These are phyloP conservation scores for Cystobasidium sp. DNA, from an alignment of 1,284 basidiomycete species.

Conservation along the genomic window DNA sequence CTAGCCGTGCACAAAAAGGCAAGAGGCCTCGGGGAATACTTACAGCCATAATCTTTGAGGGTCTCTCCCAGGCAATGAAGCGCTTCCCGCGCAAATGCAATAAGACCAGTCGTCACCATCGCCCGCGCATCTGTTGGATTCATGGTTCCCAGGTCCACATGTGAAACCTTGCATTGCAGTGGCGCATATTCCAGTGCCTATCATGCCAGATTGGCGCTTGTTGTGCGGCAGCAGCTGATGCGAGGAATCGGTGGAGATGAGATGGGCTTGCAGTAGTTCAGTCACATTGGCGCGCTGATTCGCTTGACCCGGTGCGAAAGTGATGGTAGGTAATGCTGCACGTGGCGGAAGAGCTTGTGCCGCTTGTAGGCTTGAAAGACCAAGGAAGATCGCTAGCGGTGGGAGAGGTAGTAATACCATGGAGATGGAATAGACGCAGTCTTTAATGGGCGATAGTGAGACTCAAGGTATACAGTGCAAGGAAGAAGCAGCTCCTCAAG, in stretches of 20 bases:
- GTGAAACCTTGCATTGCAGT: constrained; percentile 36
- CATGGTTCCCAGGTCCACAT: constrained; percentile 34
- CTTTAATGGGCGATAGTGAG: too few species aligned
- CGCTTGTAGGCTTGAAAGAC: not conserved
- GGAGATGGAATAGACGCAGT: too few species aligned
- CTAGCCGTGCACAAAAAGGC: not conserved
- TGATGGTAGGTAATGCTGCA: not conserved
- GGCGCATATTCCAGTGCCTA: constrained; percentile 37
- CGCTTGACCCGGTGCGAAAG: constrained; percentile 6
- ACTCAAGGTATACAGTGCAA: too few species aligned
- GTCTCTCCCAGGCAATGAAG: constrained; percentile 19
- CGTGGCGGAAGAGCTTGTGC: not conserved
- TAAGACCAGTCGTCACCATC: constrained; percentile 35
- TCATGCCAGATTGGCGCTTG: constrained; percentile 16
- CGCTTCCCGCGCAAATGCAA: constrained; percentile 40
- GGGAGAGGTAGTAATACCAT: too few species aligned
- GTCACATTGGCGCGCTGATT: constrained; percentile 2
- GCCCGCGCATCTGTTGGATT: constrained; percentile 34
- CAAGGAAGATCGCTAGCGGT: not conserved
- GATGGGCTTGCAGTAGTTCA: constrained; percentile 24
- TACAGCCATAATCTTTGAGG: constrained; percentile 37
- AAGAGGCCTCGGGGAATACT: not conserved
- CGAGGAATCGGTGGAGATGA: too few species aligned
- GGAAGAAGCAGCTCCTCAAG: too few species aligned
- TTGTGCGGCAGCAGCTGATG: not conserved